phyloP scores from a whole-genome alignment of 768 basidiomycete species.

The Mycena haematopus region DNA sequence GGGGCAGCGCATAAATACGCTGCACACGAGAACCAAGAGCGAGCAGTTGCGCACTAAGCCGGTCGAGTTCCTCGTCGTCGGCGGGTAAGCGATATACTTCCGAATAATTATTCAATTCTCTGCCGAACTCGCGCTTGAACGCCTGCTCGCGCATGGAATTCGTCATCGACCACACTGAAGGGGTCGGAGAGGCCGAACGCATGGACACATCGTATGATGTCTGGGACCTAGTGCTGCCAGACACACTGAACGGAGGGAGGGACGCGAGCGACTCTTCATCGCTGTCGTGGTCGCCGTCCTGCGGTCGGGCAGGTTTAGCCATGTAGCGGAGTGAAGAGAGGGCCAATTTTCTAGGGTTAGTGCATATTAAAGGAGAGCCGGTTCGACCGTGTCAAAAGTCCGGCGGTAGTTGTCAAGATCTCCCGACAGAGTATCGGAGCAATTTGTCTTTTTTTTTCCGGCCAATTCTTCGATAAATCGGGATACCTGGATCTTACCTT shows the following conservation, averaged over 20 bases:
- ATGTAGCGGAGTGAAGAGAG: slow-evolving; percentile 14
- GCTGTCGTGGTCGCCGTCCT: slow-evolving; percentile 45
- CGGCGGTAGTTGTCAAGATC: slow-evolving; percentile 17
- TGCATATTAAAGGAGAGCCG: slow-evolving; percentile 21
- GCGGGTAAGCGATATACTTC: slow-evolving; percentile 81
- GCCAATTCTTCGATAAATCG: slow-evolving; percentile 15
- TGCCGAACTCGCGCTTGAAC: slow-evolving; percentile 70
- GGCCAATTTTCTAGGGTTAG: slow-evolving; percentile 3
- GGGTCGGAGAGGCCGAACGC: slow-evolving; percentile 69
- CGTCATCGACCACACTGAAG: slow-evolving; percentile 73
- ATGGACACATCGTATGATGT: slow-evolving; percentile 67
- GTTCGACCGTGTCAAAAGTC: slow-evolving; percentile 17
- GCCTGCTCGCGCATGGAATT: slow-evolving; percentile 65
- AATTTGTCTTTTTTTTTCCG: slow-evolving; percentile 12
- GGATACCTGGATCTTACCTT: slow-evolving; percentile 11
- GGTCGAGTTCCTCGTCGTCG: slow-evolving; percentile 76
- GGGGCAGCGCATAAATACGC: slow-evolving; percentile 5
- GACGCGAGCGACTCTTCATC: slow-evolving; percentile 54
- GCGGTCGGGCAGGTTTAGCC: slow-evolving; percentile 22
- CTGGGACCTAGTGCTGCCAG: slow-evolving; percentile 49
- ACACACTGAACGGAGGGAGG: slow-evolving; percentile 43
- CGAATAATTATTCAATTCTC: slow-evolving; percentile 77
- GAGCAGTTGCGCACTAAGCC: slow-evolving; percentile 57
- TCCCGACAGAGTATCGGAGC: slow-evolving; percentile 1
- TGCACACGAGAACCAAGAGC: slow-evolving; percentile 4